Evolutionary conservation across 768 basidiomycete genomes (phyloP).

Genomic region (Serendipita vermifera): DNA sequence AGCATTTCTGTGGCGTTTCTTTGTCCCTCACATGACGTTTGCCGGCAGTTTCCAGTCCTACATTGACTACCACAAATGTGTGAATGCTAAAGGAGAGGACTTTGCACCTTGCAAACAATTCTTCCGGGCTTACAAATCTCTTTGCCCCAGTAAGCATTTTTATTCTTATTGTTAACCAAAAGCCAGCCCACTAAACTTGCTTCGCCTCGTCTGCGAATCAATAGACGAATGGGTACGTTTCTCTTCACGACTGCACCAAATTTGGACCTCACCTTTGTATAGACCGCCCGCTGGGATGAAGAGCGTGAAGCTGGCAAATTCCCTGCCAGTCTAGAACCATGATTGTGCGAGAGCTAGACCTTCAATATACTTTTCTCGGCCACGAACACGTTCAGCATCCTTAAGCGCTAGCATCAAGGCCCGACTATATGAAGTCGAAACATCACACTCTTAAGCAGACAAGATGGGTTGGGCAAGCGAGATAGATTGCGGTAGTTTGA

Average conservation of each 20-base stretch:
- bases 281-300: conserved; percentile 87
- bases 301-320: conserved; percentile 88
- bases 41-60: conserved; percentile 77
- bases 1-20: conserved; percentile 17
- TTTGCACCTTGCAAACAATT: conserved; percentile 99
- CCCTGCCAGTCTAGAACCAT: conserved; percentile 79
- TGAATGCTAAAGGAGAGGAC: conserved; percentile 94
- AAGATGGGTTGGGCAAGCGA: too few species aligned
- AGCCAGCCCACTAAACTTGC: background rate
- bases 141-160: conserved; percentile 91
- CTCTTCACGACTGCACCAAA: conserved; percentile 1
- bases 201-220: conserved; percentile 11
- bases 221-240: conserved; percentile 80
- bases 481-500: too few species aligned
- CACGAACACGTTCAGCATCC: too few species aligned
- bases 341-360: too few species aligned
- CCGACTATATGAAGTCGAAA: too few species aligned
- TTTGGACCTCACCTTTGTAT: conserved; percentile 14
- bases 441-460: too few species aligned
- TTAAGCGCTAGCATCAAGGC: too few species aligned
- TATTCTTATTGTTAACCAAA: conserved; percentile 11
- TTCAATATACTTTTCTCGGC: too few species aligned
- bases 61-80: conserved; percentile 96
- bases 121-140: conserved; percentile 86
- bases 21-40: background rate